Conservation (phyloP, 1,284 basidiomycete genomes). For the Malassezia caprae region DNA sequence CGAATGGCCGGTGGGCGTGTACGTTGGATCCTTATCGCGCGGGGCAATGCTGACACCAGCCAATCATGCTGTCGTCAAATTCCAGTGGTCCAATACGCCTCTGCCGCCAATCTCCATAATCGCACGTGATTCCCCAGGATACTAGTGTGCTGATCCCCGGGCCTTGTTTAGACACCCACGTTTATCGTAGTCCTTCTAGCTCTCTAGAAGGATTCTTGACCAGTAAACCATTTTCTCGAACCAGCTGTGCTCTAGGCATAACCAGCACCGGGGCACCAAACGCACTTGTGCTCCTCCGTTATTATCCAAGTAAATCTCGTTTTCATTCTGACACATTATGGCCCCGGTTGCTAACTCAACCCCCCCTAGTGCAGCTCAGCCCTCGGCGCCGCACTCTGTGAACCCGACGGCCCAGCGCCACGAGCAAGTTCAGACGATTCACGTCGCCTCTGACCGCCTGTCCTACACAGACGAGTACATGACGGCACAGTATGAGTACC, state of each 20-base stretch:
- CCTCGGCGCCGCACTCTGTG: constrained; percentile 23
- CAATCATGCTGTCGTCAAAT: constrained; percentile 39
- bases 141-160: not conserved
- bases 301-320: constrained; percentile 27
- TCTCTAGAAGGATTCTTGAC: constrained; percentile 4
- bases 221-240: constrained; percentile 41
- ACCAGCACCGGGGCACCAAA: constrained; percentile 42
- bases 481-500: constrained; percentile 41
- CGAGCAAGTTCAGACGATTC: constrained; percentile 41
- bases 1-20: constrained; percentile 38
- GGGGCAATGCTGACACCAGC: not conserved
- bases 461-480: constrained; percentile 39
- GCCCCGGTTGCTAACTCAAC: constrained; percentile 32
- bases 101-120: not conserved
- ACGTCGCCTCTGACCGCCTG: constrained; percentile 44
- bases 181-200: constrained; percentile 6
- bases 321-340: constrained; percentile 21
- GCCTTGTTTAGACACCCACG: not conserved
- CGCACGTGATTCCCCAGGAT: not conserved
- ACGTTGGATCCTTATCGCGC: not conserved
- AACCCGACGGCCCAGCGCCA: constrained; percentile 46
- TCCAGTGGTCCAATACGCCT: constrained; percentile 11
- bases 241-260: constrained; percentile 42
- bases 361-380: constrained; percentile 2
- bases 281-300: constrained; percentile 41